Base-by-base conservation (phyloP, 225 moss, liverwort and hornwort genomes). In the Thuidium tamariscinum region DNA sequence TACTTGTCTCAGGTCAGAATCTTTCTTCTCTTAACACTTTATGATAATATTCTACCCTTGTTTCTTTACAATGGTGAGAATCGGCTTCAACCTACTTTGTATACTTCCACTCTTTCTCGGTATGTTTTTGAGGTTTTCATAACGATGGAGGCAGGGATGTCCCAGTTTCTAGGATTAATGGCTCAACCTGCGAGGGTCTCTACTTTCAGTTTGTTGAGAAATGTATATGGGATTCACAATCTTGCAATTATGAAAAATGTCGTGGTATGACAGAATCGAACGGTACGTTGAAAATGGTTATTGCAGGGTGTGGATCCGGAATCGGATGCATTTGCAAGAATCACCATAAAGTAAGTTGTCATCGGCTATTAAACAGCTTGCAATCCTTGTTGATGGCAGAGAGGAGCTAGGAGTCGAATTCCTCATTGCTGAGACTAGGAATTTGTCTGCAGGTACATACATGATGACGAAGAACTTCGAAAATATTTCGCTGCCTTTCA, bases 401-500 rank as follows among this genome's bases (percentile, higher is more conserved):
- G 75, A 62, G 75, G 69, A 62, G 19, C 80, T 86, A 75, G 51
- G 55, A 82, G 71, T 83, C 55, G 51, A 21, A 17, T 68, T 32
- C 80, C 27, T 80, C 25, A 76, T 69, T 46, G 80, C 75, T 77
- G 46, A 77, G 52, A 68, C 63, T 79, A 21, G 60, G 86, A 59
- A 56, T 67, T 86, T 82, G 42, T 21, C 70, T 84, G 68, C 90
- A 99, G 96, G 87, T 97, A 99, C 82, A 87, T 99, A 44, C 88
- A 88, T 67, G 90, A 91, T 83, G 96, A 94, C 82, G 94, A 95
- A 80, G 95, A 99, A 61, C 94, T 99, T 57, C 91, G 93, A 89
- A 93, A 94, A 84, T 95, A 95, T 87, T 97, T 99, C 60, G 97
- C 99, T 79, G 99, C 97, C 27, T 99, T 99, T 63, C 99, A 99